Evolutionary conservation across 2,329 filamentous ascomycete genomes (phyloP), one percentile per base, ranked within the genome.

Genomic region (Aspergillus udagawae): DNA sequence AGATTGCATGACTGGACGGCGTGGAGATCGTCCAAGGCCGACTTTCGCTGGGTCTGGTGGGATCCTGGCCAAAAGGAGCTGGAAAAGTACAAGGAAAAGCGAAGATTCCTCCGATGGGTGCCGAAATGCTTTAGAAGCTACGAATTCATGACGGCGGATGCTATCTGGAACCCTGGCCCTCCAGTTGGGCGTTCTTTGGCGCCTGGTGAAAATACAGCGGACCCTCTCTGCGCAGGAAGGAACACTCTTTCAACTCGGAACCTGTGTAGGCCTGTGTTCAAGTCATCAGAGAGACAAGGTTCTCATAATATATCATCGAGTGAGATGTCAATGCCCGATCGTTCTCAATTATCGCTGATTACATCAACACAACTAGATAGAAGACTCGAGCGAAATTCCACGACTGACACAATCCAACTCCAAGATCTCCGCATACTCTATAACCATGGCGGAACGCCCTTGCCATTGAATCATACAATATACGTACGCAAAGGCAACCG

Each of bases 1-100:
- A 63, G 55, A 45, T 20, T 74, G 9, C 56, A 64, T 49, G 53
- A 65, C 6, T 71, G 63, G 64, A 61, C 69, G 4, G 58, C 67
- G 4, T 76, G 75, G 74, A 68, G 67, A 49, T 69, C 73, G 3
- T 65, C 70, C 3, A 67, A 62, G 55, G 63, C 66, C 9, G 69
- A 75, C 53, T 76, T 75, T 60, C 66, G 59, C 48, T 75, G 73
- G 72, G 64, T 75, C 12, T 77, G 74, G 74, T 76, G 75, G 75
- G 71, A 76, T 62, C 72, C 72, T 10, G 65, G 63, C 1, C 63
- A 70, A 23, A 61, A 65, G 44, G 67, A 64, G 27, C 53, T 59
- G 25, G 51, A 67, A 49, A 60, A 59, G 47, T 67, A 67, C 44
- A 57, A 57, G 1, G 52, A 60, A 32, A 57, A 63, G 23, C 60